These are phyloP conservation scores for Colletotrichum filicis DNA, from an alignment of 2,329 filamentous ascomycete species.

Conservation along the genomic window DNA sequence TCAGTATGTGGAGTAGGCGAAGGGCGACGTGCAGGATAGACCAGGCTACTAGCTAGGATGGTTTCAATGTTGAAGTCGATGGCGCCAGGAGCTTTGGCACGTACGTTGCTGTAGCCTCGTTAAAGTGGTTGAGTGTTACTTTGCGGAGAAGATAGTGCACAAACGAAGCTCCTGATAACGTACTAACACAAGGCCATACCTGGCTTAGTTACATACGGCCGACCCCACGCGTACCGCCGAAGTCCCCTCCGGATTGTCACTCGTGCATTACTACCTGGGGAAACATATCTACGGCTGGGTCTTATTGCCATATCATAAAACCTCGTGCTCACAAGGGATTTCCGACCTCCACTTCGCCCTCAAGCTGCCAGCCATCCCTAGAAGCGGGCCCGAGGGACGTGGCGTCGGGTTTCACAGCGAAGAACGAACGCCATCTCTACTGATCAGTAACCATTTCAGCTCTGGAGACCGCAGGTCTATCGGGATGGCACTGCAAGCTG, in stretches of 20 bases:
- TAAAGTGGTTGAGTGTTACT: neutral
- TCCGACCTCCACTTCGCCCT: neutral
- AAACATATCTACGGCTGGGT: too few species aligned
- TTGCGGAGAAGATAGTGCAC: neutral
- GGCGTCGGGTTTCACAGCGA: too few species aligned
- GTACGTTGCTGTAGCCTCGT: neutral
- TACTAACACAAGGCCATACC: neutral
- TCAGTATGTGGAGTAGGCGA: neutral
- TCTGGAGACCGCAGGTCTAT: neutral
- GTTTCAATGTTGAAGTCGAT: neutral
- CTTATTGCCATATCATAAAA: neutral
- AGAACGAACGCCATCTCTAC: neutral
- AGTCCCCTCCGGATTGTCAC: too few species aligned
- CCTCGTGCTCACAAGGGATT: neutral
- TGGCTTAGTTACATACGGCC: neutral
- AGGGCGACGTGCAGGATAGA: neutral
- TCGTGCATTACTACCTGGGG: too few species aligned
- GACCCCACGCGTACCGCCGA: too few species aligned
- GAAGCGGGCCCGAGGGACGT: too few species aligned
- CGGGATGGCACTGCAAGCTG: neutral
- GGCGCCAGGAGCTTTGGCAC: too few species aligned
- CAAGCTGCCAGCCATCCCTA: neutral
- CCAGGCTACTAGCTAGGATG: neutral
- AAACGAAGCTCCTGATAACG: neutral
- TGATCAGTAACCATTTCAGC: neutral